Percentiles rank a stretch among this genome's conserved stretches.
Evolutionary conservation across 768 basidiomycete species (phyloP).

Genomic region (Suillus cothurnatus): DNA sequence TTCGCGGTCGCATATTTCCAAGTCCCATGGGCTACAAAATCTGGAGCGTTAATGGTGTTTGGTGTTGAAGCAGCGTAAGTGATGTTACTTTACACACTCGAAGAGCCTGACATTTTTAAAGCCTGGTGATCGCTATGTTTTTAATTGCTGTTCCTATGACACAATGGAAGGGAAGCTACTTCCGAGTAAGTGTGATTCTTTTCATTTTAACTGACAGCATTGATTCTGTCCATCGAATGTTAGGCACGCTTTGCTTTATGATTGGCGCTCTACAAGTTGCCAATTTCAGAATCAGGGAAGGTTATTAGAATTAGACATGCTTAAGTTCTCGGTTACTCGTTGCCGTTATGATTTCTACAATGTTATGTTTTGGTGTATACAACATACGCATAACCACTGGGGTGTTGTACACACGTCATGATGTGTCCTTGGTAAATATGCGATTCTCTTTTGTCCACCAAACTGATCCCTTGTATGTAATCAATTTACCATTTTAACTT

Average conservation of each 20-base stretch:
- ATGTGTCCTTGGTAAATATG: too few species aligned
- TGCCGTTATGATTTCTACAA: too few species aligned
- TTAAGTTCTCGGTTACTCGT: not conserved
- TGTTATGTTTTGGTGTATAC: too few species aligned
- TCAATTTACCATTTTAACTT: not conserved
- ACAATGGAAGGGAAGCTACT: constrained; percentile 35
- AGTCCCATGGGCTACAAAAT: constrained; percentile 40
- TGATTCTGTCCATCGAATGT: not conserved
- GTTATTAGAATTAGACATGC: not conserved
- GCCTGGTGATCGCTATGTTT: constrained; percentile 37
- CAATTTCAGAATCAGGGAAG: not conserved
- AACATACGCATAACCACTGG: too few species aligned
- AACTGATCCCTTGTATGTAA: too few species aligned
- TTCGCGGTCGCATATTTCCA: constrained; percentile 45
- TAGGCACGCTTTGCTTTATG: constrained; percentile 24
- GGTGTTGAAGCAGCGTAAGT: constrained; percentile 42
- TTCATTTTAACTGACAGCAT: not conserved
- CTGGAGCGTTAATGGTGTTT: constrained; percentile 37
- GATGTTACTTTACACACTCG: not conserved
- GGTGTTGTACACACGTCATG: too few species aligned
- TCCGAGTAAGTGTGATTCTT: constrained; percentile 31
- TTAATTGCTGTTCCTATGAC: constrained; percentile 38
- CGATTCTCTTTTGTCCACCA: too few species aligned
- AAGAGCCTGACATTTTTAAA: constrained; percentile 10
- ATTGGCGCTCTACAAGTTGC: not conserved